phyloP scores from a whole-genome alignment of 768 basidiomycete genomes.

The Mycena venus region DNA sequence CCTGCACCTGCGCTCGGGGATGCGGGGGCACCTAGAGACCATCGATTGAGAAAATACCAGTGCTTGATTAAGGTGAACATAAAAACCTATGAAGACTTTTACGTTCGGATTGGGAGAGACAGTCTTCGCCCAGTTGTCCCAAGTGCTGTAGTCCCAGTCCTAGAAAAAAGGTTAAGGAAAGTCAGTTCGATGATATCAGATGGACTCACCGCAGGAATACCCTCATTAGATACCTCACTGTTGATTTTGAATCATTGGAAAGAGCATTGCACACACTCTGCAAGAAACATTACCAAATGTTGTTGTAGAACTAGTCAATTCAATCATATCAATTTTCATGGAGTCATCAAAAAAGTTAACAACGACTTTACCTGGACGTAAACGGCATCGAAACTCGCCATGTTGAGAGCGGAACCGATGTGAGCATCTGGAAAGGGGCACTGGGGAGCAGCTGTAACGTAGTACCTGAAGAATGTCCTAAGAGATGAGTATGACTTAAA shows the following conservation, averaged over 20 bases:
- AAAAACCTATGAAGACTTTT: conserved; percentile 69
- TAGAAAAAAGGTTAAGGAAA: conserved; percentile 33
- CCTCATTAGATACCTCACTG: background rate
- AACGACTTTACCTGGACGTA: conserved; percentile 77
- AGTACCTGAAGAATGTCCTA: conserved; percentile 59
- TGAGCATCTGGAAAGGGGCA: conserved; percentile 80
- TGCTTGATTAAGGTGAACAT: background rate
- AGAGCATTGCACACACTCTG: background rate
- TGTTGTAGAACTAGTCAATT: conserved; percentile 55
- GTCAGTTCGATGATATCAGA: background rate
- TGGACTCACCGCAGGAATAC: background rate
- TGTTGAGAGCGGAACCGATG: conserved; percentile 68
- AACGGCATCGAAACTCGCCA: conserved; percentile 75
- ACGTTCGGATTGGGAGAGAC: conserved; percentile 68
- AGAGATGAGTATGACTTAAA: background rate
- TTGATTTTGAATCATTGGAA: background rate
- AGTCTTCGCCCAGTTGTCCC: conserved; percentile 75
- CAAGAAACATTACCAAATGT: conserved; percentile 55
- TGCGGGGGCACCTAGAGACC: conserved; percentile 64
- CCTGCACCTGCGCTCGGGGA: conserved; percentile 61
- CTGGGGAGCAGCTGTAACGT: conserved; percentile 69
- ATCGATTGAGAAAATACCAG: conserved; percentile 47
- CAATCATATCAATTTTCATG: conserved; percentile 3
- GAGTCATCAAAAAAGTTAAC: background rate
- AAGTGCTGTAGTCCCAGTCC: conserved; percentile 58